Evolutionary conservation across 345 rosid genomes (phyloP).

Genomic region (Lepidium africanum): DNA sequence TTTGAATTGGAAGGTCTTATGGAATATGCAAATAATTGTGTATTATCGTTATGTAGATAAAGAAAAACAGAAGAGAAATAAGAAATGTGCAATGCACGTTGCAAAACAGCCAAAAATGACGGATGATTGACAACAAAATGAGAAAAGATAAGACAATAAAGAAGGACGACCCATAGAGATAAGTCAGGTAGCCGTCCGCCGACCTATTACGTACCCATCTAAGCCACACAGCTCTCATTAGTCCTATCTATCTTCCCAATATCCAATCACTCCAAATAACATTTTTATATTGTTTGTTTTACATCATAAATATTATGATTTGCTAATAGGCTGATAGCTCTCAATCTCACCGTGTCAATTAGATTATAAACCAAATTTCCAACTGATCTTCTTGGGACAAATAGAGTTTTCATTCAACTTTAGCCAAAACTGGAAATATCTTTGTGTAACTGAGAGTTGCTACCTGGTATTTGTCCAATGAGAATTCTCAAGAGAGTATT

Average conservation of each 20-base stretch:
- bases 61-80: no score
- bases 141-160: slow-evolving; percentile 21
- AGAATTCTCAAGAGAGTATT: neutral
- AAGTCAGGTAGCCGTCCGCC: slow-evolving; percentile 27
- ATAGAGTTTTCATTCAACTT: no score
- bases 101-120: no score
- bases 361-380: no score
- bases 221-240: neutral
- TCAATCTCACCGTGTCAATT: neutral
- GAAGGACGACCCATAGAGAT: slow-evolving; percentile 13
- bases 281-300: neutral
- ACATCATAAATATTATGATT: neutral
- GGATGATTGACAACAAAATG: neutral
- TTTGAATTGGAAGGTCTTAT: no score
- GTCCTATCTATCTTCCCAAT: slow-evolving; percentile 4
- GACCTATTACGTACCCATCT: slow-evolving; percentile 24
- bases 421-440: neutral
- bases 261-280: neutral
- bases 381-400: no score
- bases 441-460: neutral
- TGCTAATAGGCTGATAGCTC: neutral
- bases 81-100: no score
- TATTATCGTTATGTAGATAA: no score
- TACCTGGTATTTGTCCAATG: slow-evolving; percentile 2
- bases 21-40: no score